Evolutionary conservation across 306 rosid species (phyloP).

Genomic region (Rosa persica): DNA sequence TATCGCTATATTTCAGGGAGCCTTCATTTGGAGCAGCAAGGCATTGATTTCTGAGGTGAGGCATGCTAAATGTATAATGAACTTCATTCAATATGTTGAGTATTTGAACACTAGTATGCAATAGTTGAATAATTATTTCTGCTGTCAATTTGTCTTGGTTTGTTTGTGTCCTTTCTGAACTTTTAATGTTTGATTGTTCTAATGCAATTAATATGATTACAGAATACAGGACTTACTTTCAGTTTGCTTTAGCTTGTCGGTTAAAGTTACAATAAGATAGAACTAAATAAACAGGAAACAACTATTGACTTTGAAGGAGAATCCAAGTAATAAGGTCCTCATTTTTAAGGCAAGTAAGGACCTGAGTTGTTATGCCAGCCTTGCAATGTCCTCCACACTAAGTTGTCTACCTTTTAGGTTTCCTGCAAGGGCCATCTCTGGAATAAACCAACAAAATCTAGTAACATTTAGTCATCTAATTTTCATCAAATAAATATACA

Average conservation of each 20-base stretch:
- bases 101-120: neutral
- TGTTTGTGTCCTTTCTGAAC: neutral
- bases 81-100: neutral
- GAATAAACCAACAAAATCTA: neutral
- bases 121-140: neutral
- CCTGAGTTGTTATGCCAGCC: neutral
- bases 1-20: slow-evolving; percentile 63
- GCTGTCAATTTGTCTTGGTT: neutral
- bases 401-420: neutral
- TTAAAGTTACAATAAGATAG: neutral
- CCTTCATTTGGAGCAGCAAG: slow-evolving; percentile 92
- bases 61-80: slow-evolving; percentile 8
- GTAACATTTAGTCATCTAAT: neutral
- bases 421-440: neutral
- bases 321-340: neutral
- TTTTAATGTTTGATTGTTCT: neutral
- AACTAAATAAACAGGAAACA: neutral
- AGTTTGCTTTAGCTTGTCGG: neutral
- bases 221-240: neutral
- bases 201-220: neutral
- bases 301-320: neutral
- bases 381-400: neutral
- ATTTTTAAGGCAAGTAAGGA: neutral
- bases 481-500: neutral
- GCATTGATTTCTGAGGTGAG: slow-evolving; percentile 88